These are phyloP conservation scores for Aureobasidium sp. DNA, from an alignment of 2,329 filamentous ascomycete genomes.

Conservation along the genomic window DNA sequence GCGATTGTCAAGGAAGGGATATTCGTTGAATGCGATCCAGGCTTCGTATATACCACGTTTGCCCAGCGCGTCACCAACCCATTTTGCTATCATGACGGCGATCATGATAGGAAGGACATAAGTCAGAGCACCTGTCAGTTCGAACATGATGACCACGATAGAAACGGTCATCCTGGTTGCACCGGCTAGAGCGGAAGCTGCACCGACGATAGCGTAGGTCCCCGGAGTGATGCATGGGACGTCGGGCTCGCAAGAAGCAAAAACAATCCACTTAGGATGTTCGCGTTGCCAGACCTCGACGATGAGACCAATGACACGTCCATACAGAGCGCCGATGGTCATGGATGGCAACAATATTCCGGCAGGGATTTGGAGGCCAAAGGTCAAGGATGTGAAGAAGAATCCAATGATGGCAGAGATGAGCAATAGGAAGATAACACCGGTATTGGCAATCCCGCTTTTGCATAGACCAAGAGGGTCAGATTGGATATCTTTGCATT, in stretches of 20 bases:
- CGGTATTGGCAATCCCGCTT: constrained; percentile 72
- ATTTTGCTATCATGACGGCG: constrained; percentile 95
- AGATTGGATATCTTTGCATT: constrained; percentile 74
- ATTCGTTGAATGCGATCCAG: constrained; percentile 95
- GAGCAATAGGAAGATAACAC: constrained; percentile 74
- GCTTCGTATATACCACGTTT: constrained; percentile 92
- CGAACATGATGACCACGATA: constrained; percentile 99
- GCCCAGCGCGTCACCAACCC: constrained; percentile 93
- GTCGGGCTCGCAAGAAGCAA: constrained; percentile 76
- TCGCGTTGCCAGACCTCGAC: constrained; percentile 82
- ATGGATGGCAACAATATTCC: constrained; percentile 95
- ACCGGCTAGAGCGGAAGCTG: constrained; percentile 86
- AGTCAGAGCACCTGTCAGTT: constrained; percentile 89
- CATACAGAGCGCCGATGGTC: constrained; percentile 86
- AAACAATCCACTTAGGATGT: constrained; percentile 69
- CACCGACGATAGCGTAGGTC: constrained; percentile 93
- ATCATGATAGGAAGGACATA: constrained; percentile 99
- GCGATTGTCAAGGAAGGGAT: constrained; percentile 89
- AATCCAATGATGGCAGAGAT: constrained; percentile 79
- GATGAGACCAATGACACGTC: constrained; percentile 80
- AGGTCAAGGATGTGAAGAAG: constrained; percentile 77
- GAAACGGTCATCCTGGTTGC: constrained; percentile 96
- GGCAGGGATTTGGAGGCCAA: constrained; percentile 88
- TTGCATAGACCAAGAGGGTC: constrained; percentile 90
- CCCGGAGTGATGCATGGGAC: constrained; percentile 84